A percentile compares a stretch with the other conserved stretches of the same genome.
These are phyloP conservation scores for Neurospora sp. DNA, from an alignment of 495 filamentous ascomycete genomes.

Conservation along the genomic window DNA sequence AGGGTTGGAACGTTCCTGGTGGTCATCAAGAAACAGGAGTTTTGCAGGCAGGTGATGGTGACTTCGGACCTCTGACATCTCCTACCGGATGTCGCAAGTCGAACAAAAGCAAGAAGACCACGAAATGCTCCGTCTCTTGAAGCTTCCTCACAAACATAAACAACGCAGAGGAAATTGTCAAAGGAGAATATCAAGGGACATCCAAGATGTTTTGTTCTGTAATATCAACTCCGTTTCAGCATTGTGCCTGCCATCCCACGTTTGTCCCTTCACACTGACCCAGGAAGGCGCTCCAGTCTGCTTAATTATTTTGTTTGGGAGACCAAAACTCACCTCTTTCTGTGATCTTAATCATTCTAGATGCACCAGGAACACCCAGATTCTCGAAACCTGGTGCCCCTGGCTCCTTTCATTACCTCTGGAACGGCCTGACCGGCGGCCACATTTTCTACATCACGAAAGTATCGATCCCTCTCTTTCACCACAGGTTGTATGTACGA, in stretches of 20 bases:
- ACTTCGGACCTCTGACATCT: not conserved
- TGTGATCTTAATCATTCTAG: too few relatives aligned
- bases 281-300: not conserved
- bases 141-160: not conserved
- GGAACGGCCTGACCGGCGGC: too few relatives aligned
- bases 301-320: not conserved
- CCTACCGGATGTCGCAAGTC: not conserved
- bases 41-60: not conserved
- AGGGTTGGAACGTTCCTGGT: too few relatives aligned
- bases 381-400: not conserved
- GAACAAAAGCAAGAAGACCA: not conserved
- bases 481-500: too few relatives aligned
- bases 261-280: not conserved
- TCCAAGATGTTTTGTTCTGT: not conserved
- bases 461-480: too few relatives aligned
- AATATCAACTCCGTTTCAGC: not conserved
- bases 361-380: too few relatives aligned
- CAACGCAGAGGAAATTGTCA: not conserved
- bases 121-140: not conserved
- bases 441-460: too few relatives aligned
- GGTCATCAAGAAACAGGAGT: not conserved
- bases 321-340: not conserved
- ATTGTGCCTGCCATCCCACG: not conserved
- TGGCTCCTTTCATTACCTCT: not conserved
- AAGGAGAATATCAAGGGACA: not conserved